Percentiles rank a stretch among this genome's conserved stretches.
These are phyloP conservation scores for Ceratobasidium sp. DNA, from an alignment of 1,284 basidiomycete species.

Conservation along the genomic window DNA sequence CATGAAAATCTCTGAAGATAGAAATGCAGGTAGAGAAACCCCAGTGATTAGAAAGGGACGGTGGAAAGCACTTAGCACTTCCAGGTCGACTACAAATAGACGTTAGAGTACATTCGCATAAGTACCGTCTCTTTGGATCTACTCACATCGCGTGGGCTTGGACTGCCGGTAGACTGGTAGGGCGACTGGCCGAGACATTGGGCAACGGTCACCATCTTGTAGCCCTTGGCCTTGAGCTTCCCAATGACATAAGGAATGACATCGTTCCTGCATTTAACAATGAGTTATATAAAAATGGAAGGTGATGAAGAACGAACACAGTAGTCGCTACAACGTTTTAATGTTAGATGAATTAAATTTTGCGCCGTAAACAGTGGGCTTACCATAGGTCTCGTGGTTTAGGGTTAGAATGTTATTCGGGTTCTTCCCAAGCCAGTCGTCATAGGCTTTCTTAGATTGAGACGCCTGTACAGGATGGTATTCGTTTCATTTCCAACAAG, in stretches of 20 bases:
- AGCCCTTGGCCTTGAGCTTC: constrained; percentile 44
- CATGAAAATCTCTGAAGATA: background rate
- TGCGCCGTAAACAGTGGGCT: background rate
- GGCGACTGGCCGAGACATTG: constrained; percentile 47
- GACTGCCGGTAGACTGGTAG: constrained; percentile 35
- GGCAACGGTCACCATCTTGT: constrained; percentile 48
- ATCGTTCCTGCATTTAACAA: constrained; percentile 14
- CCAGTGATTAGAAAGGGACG: too few species aligned
- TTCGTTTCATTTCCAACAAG: background rate
- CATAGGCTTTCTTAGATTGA: constrained; percentile 34
- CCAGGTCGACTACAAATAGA: constrained; percentile 36
- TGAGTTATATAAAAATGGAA: background rate
- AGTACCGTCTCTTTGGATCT: background rate
- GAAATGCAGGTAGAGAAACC: background rate
- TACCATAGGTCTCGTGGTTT: constrained; percentile 47
- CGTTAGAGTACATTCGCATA: background rate
- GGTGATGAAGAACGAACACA: background rate
- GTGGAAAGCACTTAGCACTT: constrained; percentile 41
- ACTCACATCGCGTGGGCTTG: constrained; percentile 40
- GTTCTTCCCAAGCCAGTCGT: background rate
- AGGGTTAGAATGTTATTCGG: constrained; percentile 44
- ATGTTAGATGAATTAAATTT: background rate
- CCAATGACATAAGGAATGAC: constrained; percentile 44
- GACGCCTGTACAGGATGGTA: constrained; percentile 2
- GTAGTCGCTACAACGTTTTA: constrained; percentile 5